Evolutionary conservation across 352 stramenopile genomes (phyloP), one percentile per base, ranked within the genome.

Genomic region (Aphanomyces astaci): DNA sequence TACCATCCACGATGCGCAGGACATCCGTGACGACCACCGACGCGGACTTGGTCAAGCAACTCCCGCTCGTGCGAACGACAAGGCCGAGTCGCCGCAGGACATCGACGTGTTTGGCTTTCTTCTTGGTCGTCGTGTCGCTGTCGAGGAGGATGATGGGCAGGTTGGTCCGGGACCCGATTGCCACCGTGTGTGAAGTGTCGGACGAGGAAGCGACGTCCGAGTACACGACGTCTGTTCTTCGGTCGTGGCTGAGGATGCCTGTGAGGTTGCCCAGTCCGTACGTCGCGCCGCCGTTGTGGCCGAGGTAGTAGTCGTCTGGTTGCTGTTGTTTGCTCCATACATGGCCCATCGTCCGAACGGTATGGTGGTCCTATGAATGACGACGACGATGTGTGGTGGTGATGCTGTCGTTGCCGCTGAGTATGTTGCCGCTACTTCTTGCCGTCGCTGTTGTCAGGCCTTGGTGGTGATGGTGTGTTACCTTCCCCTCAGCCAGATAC

Each of bases 1-100:
- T 89, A 32, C 80, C 80, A 54, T 92, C 86, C 19, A 40, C 51
- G 48, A 94, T 59, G 71, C 86, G 77, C 70, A 90, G 90, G 49
- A 88, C 85, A 75, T 94, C 84, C 27, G 80, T 82, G 60, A 92
- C 64, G 55, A 94, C 80, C 13, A 94, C 82, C 52, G 89, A 79
- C 30, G 86, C 86, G 71, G 90, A 92, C 76, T 92, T 83, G 72
- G 88, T 92, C 54, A 94, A 73, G n/a, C 86, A 82, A 48, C 80
- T 92, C 27, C 86, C 86, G 71, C 79, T 82, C 19, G 86, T 94
- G 74, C 91, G 92, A 43, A 92, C 82, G 51, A 94, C 73, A 36
- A 94, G 66, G 22, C 86, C 86, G 55, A 94, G 74, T 22, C 81
- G 81, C 71, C 86, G 82, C 73, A 92, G 90, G 40, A 94, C 78